These are phyloP conservation scores for Coccinonectria pachysandricola DNA, from an alignment of 2,329 filamentous ascomycete genomes.

Conservation along the genomic window DNA sequence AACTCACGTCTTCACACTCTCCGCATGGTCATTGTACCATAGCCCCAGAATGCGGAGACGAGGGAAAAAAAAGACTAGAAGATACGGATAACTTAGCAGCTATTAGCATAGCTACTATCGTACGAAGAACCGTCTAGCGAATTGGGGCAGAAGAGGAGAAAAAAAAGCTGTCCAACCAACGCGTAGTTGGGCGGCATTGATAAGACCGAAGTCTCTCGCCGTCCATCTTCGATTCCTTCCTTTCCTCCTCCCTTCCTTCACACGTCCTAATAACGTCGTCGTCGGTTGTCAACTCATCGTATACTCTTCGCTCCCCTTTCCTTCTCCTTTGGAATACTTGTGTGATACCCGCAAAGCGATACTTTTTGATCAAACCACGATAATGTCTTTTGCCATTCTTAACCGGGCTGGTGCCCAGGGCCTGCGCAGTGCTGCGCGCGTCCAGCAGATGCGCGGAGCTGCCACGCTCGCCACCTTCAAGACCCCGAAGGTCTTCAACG, in stretches of 20 bases:
- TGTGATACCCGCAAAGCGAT: conserved; percentile 7
- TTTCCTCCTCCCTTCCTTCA: conserved; percentile 1
- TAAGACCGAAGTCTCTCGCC: too few species aligned
- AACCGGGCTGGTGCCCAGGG: conserved; percentile 23
- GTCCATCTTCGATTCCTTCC: not conserved
- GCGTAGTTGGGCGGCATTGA: too few species aligned
- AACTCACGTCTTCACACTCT: conserved; percentile 4
- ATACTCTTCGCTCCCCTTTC: conserved; percentile 2
- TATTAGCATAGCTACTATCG: too few species aligned
- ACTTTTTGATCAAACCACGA: conserved; percentile 6
- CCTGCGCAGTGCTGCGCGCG: conserved; percentile 20
- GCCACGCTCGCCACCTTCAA: conserved; percentile 74
- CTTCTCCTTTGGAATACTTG: conserved; percentile 14
- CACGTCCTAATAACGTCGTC: conserved; percentile 8
- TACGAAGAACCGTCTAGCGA: too few species aligned
- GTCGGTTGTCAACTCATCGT: conserved; percentile 2
- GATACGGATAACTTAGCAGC: too few species aligned
- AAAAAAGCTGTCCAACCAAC: too few species aligned
- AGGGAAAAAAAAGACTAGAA: not conserved
- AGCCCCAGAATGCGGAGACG: conserved; percentile 2
- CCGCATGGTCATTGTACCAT: too few species aligned
- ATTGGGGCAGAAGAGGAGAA: too few species aligned
- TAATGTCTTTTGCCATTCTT: conserved; percentile 26
- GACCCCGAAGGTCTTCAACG: conserved; percentile 77
- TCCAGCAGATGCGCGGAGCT: conserved; percentile 22